A percentile compares a stretch with the other conserved stretches of the same genome.
Conservation (phyloP, 495 filamentous ascomycete species). For the Bacidia gigantensis region DNA sequence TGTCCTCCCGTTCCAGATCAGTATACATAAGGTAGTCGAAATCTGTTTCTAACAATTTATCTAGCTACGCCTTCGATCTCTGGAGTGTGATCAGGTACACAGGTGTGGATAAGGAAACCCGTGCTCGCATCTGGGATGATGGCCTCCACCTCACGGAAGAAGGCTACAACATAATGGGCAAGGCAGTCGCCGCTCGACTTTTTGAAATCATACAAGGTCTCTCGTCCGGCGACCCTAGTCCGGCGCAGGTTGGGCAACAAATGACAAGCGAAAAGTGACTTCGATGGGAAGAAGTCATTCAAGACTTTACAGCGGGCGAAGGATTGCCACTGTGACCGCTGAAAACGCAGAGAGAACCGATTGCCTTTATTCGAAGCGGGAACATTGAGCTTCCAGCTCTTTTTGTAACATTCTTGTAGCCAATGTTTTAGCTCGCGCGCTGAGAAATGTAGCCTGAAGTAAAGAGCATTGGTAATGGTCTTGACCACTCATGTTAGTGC, state of each 20-base stretch:
- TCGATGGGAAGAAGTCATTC: too few relatives aligned
- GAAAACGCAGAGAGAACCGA: too few relatives aligned
- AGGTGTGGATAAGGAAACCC: slow-evolving; percentile 27
- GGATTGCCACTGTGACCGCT: too few relatives aligned
- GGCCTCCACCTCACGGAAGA: slow-evolving; percentile 43
- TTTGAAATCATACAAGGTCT: slow-evolving; percentile 23
- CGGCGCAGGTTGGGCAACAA: neutral
- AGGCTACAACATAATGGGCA: slow-evolving; percentile 48
- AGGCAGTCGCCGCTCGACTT: slow-evolving; percentile 35
- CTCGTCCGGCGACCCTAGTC: neutral
- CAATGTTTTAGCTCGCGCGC: too few relatives aligned
- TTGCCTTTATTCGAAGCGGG: too few relatives aligned
- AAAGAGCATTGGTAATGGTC: too few relatives aligned
- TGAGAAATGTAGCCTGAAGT: too few relatives aligned
- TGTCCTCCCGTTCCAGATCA: neutral
- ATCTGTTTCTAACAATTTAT: neutral
- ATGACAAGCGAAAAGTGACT: too few relatives aligned
- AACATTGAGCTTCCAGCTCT: too few relatives aligned
- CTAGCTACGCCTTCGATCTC: slow-evolving; percentile 39
- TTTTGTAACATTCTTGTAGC: too few relatives aligned
- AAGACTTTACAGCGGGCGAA: too few relatives aligned
- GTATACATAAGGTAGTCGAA: neutral
- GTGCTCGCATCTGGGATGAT: slow-evolving; percentile 44
- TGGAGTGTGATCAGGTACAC: slow-evolving; percentile 36
- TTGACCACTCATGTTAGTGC: too few relatives aligned